Base-by-base conservation (phyloP, 2,329 filamentous ascomycete species). In the Magnaporthales sp. region DNA sequence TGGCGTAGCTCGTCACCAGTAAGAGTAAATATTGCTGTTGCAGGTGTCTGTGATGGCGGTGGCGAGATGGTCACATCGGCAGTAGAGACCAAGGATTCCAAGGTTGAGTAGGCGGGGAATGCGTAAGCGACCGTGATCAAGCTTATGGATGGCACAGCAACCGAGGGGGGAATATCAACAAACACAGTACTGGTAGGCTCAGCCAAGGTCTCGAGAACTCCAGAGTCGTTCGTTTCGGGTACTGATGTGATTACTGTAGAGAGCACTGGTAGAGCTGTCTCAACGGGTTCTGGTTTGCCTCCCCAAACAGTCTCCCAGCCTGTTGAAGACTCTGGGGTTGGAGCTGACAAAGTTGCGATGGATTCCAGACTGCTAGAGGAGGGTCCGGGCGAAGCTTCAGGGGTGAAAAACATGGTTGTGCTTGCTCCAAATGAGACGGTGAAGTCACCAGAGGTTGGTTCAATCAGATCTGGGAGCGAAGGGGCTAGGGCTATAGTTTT, bases 11-110 rank as follows among this genome's bases (percentile, higher is more conserved):
- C 64, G 7, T 61, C 63, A 1, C 68, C 32, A 22, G 68, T 22
- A 11, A 70, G 46, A 4, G 70, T 71, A n/a, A 70, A 69, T 0
- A 67, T 70, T 24, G 62, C 26, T 11, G 15, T 66, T 8, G 15
- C 29, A n/a, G 51, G 64, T 6, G 56, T 27, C 4, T 4, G 7
- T 13, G 30, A 26, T n/a, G 29, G 29, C 10, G 26, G 27, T 15
- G 29, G 38, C 19, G 63, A 24, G 24, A 22, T 58, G 9, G 3
- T 58, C 9, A 58, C 11, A 15, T 26, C 24, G 5, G 56, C 3
- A 19, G 24, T 27, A 27, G 56, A 19, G 6, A 26, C 6, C 5
- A 13, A 29, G 5, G 56, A 26, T 30, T 26, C 27, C 56, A 29
- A 27, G 56, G 56, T 10, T 24, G 24, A 15, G 56, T 60, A 60